These are phyloP conservation scores for Suhomyces choctaworum DNA, from an alignment of 1,139 yeast species.

Conservation along the genomic window DNA sequence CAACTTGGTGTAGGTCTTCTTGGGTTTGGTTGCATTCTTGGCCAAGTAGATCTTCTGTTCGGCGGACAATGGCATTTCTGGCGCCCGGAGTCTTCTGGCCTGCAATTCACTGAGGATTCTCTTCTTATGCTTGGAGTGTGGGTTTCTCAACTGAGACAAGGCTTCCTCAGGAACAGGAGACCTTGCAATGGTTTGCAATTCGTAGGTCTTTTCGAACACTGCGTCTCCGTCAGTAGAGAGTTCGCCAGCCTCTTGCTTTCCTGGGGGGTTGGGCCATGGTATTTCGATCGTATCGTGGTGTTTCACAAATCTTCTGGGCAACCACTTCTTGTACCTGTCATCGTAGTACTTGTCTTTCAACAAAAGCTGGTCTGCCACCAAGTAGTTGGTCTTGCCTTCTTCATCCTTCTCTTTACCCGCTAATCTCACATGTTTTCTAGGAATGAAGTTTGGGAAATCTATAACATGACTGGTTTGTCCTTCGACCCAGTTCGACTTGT, in stretches of 20 bases:
- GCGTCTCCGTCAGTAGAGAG: conserved; percentile 58
- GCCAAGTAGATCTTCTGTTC: conserved; percentile 63
- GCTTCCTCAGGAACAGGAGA: conserved; percentile 72
- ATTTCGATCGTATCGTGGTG: conserved; percentile 67
- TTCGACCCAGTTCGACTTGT: conserved; percentile 71
- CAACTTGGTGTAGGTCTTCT: conserved; percentile 50
- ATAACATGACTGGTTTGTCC: conserved; percentile 74
- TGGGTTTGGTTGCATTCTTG: conserved; percentile 49
- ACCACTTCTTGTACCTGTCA: conserved; percentile 66
- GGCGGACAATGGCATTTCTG: conserved; percentile 75
- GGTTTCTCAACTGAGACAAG: conserved; percentile 70
- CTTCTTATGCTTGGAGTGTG: conserved; percentile 59
- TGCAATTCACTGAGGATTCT: conserved; percentile 59
- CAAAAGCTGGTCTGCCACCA: conserved; percentile 75
- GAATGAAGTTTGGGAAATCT: conserved; percentile 62
- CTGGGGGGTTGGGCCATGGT: conserved; percentile 90
- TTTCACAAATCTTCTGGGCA: conserved; percentile 76
- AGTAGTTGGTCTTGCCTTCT: conserved; percentile 57
- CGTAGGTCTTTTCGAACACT: conserved; percentile 73
- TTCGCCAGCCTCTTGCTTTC: conserved; percentile 55
- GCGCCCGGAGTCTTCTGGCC: conserved; percentile 62
- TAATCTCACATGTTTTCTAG: conserved; percentile 47
- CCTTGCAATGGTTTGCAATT: conserved; percentile 64
- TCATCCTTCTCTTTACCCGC: conserved; percentile 72
- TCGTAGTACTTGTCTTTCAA: conserved; percentile 73